Evolutionary conservation across 805 yeast genomes (phyloP).

Genomic region (Sugiyamaella americana): DNA sequence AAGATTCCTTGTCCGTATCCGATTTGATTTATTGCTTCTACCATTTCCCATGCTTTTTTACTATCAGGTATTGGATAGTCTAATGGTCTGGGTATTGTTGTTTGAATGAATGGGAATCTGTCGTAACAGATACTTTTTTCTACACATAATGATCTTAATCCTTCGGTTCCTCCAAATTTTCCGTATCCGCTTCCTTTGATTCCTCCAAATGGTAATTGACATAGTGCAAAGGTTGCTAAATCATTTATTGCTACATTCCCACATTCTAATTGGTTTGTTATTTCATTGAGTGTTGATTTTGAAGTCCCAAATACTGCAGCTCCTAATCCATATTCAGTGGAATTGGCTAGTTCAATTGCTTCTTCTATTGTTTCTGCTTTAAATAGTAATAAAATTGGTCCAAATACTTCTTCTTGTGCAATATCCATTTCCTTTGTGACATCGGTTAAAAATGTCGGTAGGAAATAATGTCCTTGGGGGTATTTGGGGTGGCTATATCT

Average conservation of each 20-base stretch:
- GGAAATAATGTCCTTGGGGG: constrained; percentile 91
- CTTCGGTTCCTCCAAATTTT: constrained; percentile 97
- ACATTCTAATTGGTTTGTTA: constrained; percentile 59
- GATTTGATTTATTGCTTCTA: constrained; percentile 70
- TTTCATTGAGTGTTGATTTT: constrained; percentile 49
- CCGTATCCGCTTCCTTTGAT: constrained; percentile 91
- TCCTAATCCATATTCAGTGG: constrained; percentile 86
- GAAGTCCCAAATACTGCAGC: constrained; percentile 78
- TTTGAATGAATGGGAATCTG: constrained; percentile 59
- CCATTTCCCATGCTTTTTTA: constrained; percentile 83
- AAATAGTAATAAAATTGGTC: constrained; percentile 80
- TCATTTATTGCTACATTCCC: constrained; percentile 98
- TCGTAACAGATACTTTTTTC: constrained; percentile 87
- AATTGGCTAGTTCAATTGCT: constrained; percentile 73
- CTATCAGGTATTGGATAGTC: constrained; percentile 87
- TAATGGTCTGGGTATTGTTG: constrained; percentile 82
- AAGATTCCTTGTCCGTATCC: constrained; percentile 67
- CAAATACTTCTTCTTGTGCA: constrained; percentile 89
- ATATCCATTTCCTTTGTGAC: constrained; percentile 71
- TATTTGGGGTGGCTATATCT: constrained; percentile 81
- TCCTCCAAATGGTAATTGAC: constrained; percentile 98
- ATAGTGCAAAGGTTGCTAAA: constrained; percentile 92
- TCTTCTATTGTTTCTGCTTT: constrained; percentile 60
- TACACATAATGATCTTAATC: constrained; percentile 80
- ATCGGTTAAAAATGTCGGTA: constrained; percentile 81